These are phyloP conservation scores for Flaveria robusta DNA, from an alignment of 129 eudicot genomes.

Conservation along the genomic window DNA sequence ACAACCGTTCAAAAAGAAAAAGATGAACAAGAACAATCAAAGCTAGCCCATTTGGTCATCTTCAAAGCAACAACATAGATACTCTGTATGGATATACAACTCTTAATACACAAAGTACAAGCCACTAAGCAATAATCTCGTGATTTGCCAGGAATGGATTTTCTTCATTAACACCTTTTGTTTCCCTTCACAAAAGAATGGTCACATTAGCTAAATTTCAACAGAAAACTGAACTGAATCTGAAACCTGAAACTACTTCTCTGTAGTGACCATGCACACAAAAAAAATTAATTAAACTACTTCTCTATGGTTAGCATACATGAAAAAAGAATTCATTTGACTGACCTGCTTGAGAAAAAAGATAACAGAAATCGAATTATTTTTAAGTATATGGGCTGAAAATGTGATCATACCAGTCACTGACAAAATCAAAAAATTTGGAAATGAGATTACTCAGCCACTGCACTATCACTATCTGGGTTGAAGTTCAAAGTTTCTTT, in stretches of 20 bases:
- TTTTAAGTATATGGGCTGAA: neutral
- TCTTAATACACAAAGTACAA: slow-evolving; percentile 23
- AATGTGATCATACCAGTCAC: neutral
- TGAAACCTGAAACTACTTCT: neutral
- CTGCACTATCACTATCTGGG: slow-evolving; percentile 48
- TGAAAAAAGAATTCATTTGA: neutral
- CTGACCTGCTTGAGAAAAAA: neutral
- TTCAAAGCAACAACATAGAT: neutral
- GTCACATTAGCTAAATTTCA: neutral
- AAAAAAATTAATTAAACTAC: no score
- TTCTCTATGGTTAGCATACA: neutral
- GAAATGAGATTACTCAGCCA: slow-evolving; percentile 18
- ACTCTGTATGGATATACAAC: slow-evolving; percentile 1
- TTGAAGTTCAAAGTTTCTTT: slow-evolving; percentile 65
- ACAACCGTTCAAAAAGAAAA: no score
- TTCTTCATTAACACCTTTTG: neutral
- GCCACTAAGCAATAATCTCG: neutral
- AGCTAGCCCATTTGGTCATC: no score
- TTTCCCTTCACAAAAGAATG: neutral
- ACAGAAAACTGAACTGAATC: neutral
- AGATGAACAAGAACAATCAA: neutral
- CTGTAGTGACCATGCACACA: no score
- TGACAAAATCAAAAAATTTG: neutral
- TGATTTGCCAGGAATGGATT: neutral
- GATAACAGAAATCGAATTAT: neutral